Conservation (phyloP, 208 protist species). For the Wallacemonas sp. region DNA sequence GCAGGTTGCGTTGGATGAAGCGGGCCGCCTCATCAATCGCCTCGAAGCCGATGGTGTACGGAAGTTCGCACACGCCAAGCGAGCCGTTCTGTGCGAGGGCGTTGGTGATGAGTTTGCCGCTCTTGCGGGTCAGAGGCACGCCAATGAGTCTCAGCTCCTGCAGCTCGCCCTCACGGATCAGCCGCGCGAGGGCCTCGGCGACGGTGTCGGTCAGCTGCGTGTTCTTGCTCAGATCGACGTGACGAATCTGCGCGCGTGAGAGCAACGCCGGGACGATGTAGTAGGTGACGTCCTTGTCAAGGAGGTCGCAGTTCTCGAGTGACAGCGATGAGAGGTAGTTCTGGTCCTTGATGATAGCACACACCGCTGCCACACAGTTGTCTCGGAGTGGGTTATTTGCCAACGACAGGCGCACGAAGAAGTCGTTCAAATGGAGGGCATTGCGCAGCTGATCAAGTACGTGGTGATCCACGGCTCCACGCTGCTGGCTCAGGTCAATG, state of each 20-base stretch:
- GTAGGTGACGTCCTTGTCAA: slow-evolving; percentile 64
- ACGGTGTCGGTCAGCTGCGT: slow-evolving; percentile 48
- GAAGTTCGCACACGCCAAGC: slow-evolving; percentile 56
- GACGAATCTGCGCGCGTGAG: slow-evolving; percentile 24
- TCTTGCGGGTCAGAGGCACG: slow-evolving; percentile 31
- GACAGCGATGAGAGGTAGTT: slow-evolving; percentile 49
- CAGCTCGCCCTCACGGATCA: slow-evolving; percentile 46
- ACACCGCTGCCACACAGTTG: slow-evolving; percentile 60
- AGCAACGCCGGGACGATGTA: slow-evolving; percentile 56
- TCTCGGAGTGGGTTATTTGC: slow-evolving; percentile 60
- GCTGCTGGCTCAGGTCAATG: slow-evolving; percentile 75
- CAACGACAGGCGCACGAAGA: slow-evolving; percentile 54
- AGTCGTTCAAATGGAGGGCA: slow-evolving; percentile 50
- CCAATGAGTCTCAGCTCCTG: slow-evolving; percentile 46
- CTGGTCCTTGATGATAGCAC: slow-evolving; percentile 55
- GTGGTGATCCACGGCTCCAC: slow-evolving; percentile 38
- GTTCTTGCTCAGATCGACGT: slow-evolving; percentile 73
- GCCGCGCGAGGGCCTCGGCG: slow-evolving; percentile 31
- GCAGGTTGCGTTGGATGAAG: slow-evolving; percentile 29
- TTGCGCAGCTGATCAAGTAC: slow-evolving; percentile 56
- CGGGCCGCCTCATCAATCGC: slow-evolving; percentile 29
- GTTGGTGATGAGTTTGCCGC: slow-evolving; percentile 40
- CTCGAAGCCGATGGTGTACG: slow-evolving; percentile 74
- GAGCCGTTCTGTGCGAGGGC: slow-evolving; percentile 38
- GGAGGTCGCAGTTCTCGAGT: slow-evolving; percentile 50